Percentiles rank a stretch among this genome's conserved stretches.
phyloP scores from a whole-genome alignment of 139 green algal species.

The Coccomyxa sp. region DNA sequence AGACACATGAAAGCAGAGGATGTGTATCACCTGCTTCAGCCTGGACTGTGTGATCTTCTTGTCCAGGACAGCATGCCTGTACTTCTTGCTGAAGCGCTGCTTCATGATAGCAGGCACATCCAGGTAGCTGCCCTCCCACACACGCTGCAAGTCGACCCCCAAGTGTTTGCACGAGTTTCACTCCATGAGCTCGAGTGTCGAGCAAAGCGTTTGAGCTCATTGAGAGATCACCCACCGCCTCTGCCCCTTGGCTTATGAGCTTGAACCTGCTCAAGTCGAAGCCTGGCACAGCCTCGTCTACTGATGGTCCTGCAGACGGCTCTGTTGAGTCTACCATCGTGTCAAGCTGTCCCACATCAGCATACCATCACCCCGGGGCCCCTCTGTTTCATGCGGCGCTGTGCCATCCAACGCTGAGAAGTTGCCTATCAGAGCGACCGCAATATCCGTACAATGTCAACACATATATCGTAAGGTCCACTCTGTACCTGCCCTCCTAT shows the following conservation, averaged over 20 bases:
- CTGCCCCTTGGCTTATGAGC: slow-evolving; percentile 25
- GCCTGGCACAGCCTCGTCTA: too few relatives aligned
- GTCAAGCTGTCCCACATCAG: too few relatives aligned
- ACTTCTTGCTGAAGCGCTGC: slow-evolving; percentile 83
- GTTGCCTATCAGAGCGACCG: too few relatives aligned
- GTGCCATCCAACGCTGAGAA: too few relatives aligned
- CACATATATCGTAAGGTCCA: too few relatives aligned
- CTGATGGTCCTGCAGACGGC: too few relatives aligned
- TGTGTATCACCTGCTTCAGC: slow-evolving; percentile 35
- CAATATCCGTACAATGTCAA: too few relatives aligned
- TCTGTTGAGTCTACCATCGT: too few relatives aligned
- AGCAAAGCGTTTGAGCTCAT: background rate
- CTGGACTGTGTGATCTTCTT: slow-evolving; percentile 59
- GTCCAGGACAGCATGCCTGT: slow-evolving; percentile 77
- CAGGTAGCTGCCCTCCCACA: slow-evolving; percentile 53
- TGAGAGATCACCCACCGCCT: slow-evolving; percentile 14
- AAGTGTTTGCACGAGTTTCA: background rate
- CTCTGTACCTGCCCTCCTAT: too few relatives aligned
- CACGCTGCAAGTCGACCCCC: slow-evolving; percentile 30
- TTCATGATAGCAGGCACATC: slow-evolving; percentile 63
- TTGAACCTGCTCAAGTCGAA: background rate
- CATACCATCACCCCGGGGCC: too few relatives aligned
- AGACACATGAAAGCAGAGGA: background rate
- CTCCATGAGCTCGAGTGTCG: too few relatives aligned
- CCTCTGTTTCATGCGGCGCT: too few relatives aligned